phyloP scores from a whole-genome alignment of 2,329 filamentous ascomycete genomes.

The Rugonectria rugulosa region DNA sequence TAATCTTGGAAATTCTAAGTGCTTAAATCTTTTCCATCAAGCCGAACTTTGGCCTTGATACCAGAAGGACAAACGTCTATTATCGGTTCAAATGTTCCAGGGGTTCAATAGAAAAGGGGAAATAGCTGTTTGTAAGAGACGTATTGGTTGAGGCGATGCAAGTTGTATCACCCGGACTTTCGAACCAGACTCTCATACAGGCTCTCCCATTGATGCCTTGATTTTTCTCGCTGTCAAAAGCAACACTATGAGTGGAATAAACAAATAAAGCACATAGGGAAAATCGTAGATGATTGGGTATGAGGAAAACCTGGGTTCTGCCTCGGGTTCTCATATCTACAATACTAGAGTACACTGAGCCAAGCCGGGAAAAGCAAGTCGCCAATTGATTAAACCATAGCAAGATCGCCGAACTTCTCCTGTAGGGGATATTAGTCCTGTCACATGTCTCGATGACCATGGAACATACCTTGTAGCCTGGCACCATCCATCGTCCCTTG shows the following conservation, averaged over 20 bases:
- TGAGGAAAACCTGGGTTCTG: slow-evolving; percentile 45
- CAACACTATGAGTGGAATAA: neutral
- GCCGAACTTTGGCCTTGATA: no score
- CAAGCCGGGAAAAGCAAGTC: slow-evolving; percentile 51
- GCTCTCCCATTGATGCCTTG: no score
- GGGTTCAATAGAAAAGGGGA: no score
- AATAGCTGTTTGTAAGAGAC: no score
- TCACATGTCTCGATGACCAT: neutral
- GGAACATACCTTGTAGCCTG: slow-evolving; percentile 91
- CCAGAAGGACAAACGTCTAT: no score
- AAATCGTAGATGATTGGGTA: slow-evolving; percentile 38
- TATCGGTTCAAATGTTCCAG: no score
- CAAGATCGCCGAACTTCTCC: slow-evolving; percentile 99
- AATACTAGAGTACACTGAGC: slow-evolving; percentile 74
- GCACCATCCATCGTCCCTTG: slow-evolving; percentile 98
- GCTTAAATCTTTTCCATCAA: no score
- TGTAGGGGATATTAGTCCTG: slow-evolving; percentile 61
- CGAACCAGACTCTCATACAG: no score
- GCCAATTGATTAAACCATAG: slow-evolving; percentile 77
- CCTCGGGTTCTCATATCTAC: slow-evolving; percentile 65
- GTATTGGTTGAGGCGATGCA: no score
- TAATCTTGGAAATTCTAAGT: no score
- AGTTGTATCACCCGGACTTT: no score
- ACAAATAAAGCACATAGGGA: slow-evolving; percentile 33
- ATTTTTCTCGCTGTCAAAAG: no score